A percentile compares a stretch with the other conserved stretches of the same genome.
phyloP scores from a whole-genome alignment of 495 filamentous ascomycete genomes.

The Penicillium mononematosum region DNA sequence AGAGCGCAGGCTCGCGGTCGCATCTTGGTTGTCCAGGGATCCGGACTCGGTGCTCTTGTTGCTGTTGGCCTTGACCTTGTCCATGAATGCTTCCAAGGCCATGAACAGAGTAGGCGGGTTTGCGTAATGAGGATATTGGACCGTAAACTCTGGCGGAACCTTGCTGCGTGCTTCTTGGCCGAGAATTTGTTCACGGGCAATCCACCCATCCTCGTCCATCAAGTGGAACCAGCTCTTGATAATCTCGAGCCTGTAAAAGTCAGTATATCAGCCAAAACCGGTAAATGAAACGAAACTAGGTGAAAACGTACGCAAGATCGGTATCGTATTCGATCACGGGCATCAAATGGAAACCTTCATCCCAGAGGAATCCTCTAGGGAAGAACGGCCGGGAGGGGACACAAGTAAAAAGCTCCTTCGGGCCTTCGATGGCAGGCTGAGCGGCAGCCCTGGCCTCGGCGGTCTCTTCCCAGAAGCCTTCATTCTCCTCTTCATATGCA shows the following conservation, averaged over 20 bases:
- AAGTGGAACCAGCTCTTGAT: slow-evolving; percentile 94
- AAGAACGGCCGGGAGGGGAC: slow-evolving; percentile 96
- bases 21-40: slow-evolving; percentile 24
- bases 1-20: slow-evolving; percentile 43
- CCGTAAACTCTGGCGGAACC: slow-evolving; percentile 91
- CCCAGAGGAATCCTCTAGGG: slow-evolving; percentile 94
- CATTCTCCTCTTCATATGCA: slow-evolving; percentile 94
- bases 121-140: slow-evolving; percentile 96
- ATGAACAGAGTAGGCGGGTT: slow-evolving; percentile 98
- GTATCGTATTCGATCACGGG: slow-evolving; percentile 92
- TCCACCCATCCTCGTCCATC: slow-evolving; percentile 98
- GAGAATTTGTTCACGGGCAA: slow-evolving; percentile 93
- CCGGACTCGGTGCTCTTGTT: slow-evolving; percentile 32
- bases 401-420: slow-evolving; percentile 86
- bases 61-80: slow-evolving; percentile 58
- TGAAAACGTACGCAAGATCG: slow-evolving; percentile 64
- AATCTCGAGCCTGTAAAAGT: slow-evolving; percentile 64
- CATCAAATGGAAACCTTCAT: slow-evolving; percentile 94
- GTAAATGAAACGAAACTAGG: background rate
- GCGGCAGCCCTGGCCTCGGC: slow-evolving; percentile 67
- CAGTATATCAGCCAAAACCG: slow-evolving; percentile 9
- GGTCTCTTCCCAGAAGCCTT: slow-evolving; percentile 96
- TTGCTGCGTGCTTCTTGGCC: slow-evolving; percentile 94
- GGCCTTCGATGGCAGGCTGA: slow-evolving; percentile 68
- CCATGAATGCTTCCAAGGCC: slow-evolving; percentile 76